Conservation (phyloP, 306 rosid species). For the Castanea sativa region DNA sequence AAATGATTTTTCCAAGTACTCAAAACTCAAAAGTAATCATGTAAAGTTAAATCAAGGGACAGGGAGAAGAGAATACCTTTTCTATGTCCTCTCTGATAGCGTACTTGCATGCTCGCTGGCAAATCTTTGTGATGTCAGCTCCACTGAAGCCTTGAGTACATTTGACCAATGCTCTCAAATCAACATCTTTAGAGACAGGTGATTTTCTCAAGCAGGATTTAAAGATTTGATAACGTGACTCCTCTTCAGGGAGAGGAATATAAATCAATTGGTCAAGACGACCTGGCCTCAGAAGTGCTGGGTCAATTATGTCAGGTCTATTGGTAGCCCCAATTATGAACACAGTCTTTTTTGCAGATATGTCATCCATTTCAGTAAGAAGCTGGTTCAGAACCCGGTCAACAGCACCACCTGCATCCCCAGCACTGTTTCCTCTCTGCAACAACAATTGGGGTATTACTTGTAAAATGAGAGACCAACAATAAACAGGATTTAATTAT, state of each 20-base stretch:
- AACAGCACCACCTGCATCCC: conserved; percentile 60
- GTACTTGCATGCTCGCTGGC: conserved; percentile 59
- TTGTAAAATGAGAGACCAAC: not conserved
- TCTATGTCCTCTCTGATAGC: conserved; percentile 64
- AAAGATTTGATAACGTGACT: conserved; percentile 48
- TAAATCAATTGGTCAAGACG: conserved; percentile 60
- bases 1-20: not conserved
- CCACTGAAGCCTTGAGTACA: conserved; percentile 60
- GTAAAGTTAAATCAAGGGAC: not conserved
- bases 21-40: not conserved
- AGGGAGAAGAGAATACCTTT: conserved; percentile 33
- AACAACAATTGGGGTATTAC: conserved; percentile 8
- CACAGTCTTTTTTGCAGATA: conserved; percentile 52
- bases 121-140: conserved; percentile 60
- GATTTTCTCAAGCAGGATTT: conserved; percentile 62
- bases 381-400: conserved; percentile 59
- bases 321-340: conserved; percentile 63
- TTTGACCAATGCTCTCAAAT: conserved; percentile 46
- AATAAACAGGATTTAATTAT: not conserved
- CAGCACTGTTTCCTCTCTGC: conserved; percentile 51
- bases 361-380: conserved; percentile 61
- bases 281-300: conserved; percentile 61
- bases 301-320: conserved; percentile 57
- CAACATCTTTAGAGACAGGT: conserved; percentile 52
- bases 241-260: conserved; percentile 64